These are phyloP conservation scores for Plasmodium gaboni DNA, from an alignment of 169 alveolate species.

Conservation along the genomic window DNA sequence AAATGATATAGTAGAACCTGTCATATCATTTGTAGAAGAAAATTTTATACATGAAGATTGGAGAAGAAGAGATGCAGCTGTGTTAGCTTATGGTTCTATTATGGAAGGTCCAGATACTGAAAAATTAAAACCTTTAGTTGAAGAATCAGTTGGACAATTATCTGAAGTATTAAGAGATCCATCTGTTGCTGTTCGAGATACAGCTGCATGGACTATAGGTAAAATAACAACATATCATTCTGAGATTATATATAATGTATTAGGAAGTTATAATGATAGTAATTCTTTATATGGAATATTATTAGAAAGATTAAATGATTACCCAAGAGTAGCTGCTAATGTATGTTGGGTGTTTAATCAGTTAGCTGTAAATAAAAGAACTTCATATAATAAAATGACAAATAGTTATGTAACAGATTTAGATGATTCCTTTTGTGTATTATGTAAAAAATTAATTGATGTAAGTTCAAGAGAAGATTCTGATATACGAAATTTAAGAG, in stretches of 20 bases:
- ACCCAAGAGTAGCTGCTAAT: slow-evolving; percentile 87
- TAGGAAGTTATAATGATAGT: slow-evolving; percentile 84
- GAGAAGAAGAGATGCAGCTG: slow-evolving; percentile 95
- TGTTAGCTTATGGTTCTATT: slow-evolving; percentile 92
- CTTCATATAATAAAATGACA: slow-evolving; percentile 46
- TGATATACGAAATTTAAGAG: slow-evolving; percentile 81
- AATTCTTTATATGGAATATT: slow-evolving; percentile 81
- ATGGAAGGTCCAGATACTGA: slow-evolving; percentile 95
- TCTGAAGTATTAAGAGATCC: slow-evolving; percentile 90
- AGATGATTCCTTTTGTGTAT: slow-evolving; percentile 81
- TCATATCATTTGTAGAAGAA: slow-evolving; percentile 89
- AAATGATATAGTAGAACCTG: slow-evolving; percentile 91
- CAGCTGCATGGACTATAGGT: slow-evolving; percentile 96
- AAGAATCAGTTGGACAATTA: slow-evolving; percentile 88
- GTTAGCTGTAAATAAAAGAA: slow-evolving; percentile 79
- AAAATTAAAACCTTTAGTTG: slow-evolving; percentile 89
- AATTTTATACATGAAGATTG: slow-evolving; percentile 91
- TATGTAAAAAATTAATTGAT: slow-evolving; percentile 82
- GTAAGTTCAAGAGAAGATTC: slow-evolving; percentile 84
- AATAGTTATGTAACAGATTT: slow-evolving; percentile 61
- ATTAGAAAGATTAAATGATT: slow-evolving; percentile 81
- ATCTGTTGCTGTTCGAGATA: slow-evolving; percentile 93
- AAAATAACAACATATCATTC: slow-evolving; percentile 92
- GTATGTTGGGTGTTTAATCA: slow-evolving; percentile 85
- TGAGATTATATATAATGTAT: slow-evolving; percentile 85